Evolutionary conservation across 2,329 filamentous ascomycete species (phyloP), one percentile per base, ranked within the genome.

Genomic region (Phaeophleospora eucalypticola): DNA sequence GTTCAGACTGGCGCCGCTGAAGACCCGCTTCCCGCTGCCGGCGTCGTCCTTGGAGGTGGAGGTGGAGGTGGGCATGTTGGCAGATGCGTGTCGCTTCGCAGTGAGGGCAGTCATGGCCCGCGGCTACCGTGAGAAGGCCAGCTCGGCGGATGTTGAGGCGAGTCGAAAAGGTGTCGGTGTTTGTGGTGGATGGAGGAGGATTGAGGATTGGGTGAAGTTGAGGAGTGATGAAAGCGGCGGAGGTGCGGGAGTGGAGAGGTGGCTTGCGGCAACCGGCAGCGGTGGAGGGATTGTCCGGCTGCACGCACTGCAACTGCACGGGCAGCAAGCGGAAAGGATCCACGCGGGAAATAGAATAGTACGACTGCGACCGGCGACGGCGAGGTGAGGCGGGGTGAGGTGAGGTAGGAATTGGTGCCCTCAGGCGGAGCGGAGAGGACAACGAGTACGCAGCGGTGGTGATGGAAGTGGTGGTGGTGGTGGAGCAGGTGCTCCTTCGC

Each of bases 1-100:
- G 51, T 58, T 61, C 49, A 73, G 58, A 49, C 68, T 64, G 48
- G 68, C 59, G 61, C 73, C 72, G 48, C 70, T 71, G 62, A 76
- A 76, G 60, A 70, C 68, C 52, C 73, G 68, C 66, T 75, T 75
- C 45, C 49, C 56, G 42, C 36, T 46, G 45, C 33, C 42, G 33
- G 46, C 21, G 27, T 51, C 45, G 24, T 29, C 24, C 24, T 29
- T 29, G 24, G 24, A 29, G 12, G 24, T 6, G 46, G 43, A 39
- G 29, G 56, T 50, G 43, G 46, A 46, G 44, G 46, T 46, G 33
- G 60, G 56, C 60, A 62, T 62, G 48, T 16, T 59, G 54, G 37
- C 6, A 19, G 37, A 24, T 8, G 37, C 24, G 37, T 39, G 19
- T 10, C 37, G 37, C 37, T 39, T 39, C 17, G 37, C 37, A 14